Evolutionary conservation across 768 basidiomycete species (phyloP).

Genomic region (Termitomyces sp.): DNA sequence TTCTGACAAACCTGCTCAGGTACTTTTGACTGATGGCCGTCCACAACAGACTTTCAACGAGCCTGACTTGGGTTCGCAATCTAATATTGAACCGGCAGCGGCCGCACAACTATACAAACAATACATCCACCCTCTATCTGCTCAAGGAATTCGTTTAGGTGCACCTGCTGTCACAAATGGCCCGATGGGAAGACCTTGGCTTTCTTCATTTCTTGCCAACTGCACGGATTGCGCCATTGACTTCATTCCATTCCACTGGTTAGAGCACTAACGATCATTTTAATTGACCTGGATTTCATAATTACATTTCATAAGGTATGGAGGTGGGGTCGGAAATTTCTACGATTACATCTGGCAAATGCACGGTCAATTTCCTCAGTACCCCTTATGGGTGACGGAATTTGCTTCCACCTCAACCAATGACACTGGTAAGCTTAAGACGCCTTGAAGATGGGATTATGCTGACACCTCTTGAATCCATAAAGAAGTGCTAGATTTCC

Average conservation of each 20-base stretch:
- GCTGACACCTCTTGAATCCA: not conserved
- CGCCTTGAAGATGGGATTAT: not conserved
- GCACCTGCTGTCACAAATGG: slow-evolving; percentile 30
- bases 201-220: slow-evolving; percentile 26
- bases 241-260: slow-evolving; percentile 33
- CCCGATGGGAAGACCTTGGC: slow-evolving; percentile 26
- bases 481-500: slow-evolving; percentile 20
- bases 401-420: slow-evolving; percentile 16
- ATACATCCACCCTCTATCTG: slow-evolving; percentile 29
- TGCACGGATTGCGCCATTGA: slow-evolving; percentile 31
- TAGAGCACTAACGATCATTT: slow-evolving; percentile 18
- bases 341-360: slow-evolving; percentile 27
- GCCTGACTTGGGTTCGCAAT: slow-evolving; percentile 27
- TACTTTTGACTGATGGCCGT: not conserved
- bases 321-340: slow-evolving; percentile 27
- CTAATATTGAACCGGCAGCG: slow-evolving; percentile 23
- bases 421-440: slow-evolving; percentile 10
- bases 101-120: slow-evolving; percentile 30
- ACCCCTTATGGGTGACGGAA: slow-evolving; percentile 32
- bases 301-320: slow-evolving; percentile 17
- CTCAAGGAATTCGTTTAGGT: slow-evolving; percentile 25
- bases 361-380: slow-evolving; percentile 25
- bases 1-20: too few species aligned
- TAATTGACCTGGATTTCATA: not conserved
- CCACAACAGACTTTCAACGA: slow-evolving; percentile 29